These are phyloP conservation scores for Penicillium ochrochloron DNA, from an alignment of 495 filamentous ascomycete genomes.

Conservation along the genomic window DNA sequence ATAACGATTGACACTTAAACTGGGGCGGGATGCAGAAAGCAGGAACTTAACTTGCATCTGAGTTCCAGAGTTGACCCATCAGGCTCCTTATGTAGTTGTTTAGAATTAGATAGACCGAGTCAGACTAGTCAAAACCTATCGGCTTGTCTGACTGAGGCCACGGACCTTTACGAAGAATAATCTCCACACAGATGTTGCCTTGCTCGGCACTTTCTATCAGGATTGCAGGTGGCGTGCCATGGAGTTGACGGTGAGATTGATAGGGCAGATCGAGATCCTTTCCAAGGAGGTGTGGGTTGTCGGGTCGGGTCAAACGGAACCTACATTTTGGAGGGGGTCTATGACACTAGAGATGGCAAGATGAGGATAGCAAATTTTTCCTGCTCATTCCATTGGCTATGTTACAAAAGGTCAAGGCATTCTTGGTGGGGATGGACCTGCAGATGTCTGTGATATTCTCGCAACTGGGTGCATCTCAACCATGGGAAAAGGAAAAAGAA, in stretches of 20 bases:
- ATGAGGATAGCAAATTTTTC: slow-evolving; percentile 2
- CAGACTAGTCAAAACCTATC: slow-evolving; percentile 18
- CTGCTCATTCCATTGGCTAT: slow-evolving; percentile 17
- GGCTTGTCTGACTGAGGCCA: slow-evolving; percentile 19
- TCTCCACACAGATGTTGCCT: slow-evolving; percentile 12
- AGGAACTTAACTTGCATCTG: slow-evolving; percentile 19
- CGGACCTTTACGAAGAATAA: slow-evolving; percentile 5
- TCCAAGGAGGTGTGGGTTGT: background rate
- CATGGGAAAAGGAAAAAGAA: background rate
- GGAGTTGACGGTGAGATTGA: slow-evolving; percentile 1
- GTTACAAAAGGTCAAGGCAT: slow-evolving; percentile 16
- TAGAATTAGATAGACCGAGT: background rate
- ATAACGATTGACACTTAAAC: slow-evolving; percentile 32
- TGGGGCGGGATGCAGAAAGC: slow-evolving; percentile 18
- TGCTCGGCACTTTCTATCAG: slow-evolving; percentile 7
- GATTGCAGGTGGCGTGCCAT: slow-evolving; percentile 18
- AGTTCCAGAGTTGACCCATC: slow-evolving; percentile 14
- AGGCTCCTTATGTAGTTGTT: slow-evolving; percentile 19
- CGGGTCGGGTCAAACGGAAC: slow-evolving; percentile 10
- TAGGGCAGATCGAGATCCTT: slow-evolving; percentile 13
- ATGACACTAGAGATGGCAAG: slow-evolving; percentile 6
- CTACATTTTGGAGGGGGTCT: background rate
- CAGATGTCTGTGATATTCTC: slow-evolving; percentile 14
- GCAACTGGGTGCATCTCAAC: slow-evolving; percentile 9
- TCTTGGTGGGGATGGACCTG: slow-evolving; percentile 12